Evolutionary conservation across 176 grass and related monocot genomes (phyloP).

Genomic region (Raddia guianensis): DNA sequence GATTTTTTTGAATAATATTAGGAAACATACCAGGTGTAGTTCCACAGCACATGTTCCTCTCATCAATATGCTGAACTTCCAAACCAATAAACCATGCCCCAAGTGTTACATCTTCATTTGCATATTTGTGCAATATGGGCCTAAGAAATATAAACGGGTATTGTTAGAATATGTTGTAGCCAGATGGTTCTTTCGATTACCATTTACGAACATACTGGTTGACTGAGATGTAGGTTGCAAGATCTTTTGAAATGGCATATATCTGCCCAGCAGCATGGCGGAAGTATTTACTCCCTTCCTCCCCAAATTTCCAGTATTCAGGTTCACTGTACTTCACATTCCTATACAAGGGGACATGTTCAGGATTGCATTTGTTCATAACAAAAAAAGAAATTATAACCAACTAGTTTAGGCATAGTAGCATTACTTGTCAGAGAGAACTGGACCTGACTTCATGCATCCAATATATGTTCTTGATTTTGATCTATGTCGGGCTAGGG

Average conservation of each 20-base stretch:
- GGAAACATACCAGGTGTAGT: slow-evolving; percentile 64
- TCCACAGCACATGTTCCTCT: slow-evolving; percentile 91
- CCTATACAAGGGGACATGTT: slow-evolving; percentile 45
- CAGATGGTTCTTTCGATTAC: background rate
- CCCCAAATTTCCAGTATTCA: slow-evolving; percentile 93
- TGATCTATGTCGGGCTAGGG: slow-evolving; percentile 72
- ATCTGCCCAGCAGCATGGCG: slow-evolving; percentile 88
- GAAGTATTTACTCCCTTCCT: slow-evolving; percentile 90
- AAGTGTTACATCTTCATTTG: slow-evolving; percentile 84
- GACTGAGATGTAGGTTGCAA: slow-evolving; percentile 89
- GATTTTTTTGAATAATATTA: slow-evolving; percentile 5
- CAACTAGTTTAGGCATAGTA: slow-evolving; percentile 5
- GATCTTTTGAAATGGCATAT: slow-evolving; percentile 84
- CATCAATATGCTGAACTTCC: slow-evolving; percentile 85
- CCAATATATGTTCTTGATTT: slow-evolving; percentile 96
- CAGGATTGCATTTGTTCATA: slow-evolving; percentile 10
- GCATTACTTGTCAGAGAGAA: slow-evolving; percentile 87
- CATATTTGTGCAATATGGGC: slow-evolving; percentile 88
- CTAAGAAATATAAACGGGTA: slow-evolving; percentile 43
- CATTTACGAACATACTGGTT: slow-evolving; percentile 60
- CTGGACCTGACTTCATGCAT: slow-evolving; percentile 97
- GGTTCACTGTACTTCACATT: slow-evolving; percentile 87
- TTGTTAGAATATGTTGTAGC: slow-evolving; percentile 20
- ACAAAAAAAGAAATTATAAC: slow-evolving; percentile 24
- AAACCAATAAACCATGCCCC: slow-evolving; percentile 90